Evolutionary conservation across 2,329 filamentous ascomycete species (phyloP), one percentile per base, ranked within the genome.

Genomic region (Verticillium isaacii): DNA sequence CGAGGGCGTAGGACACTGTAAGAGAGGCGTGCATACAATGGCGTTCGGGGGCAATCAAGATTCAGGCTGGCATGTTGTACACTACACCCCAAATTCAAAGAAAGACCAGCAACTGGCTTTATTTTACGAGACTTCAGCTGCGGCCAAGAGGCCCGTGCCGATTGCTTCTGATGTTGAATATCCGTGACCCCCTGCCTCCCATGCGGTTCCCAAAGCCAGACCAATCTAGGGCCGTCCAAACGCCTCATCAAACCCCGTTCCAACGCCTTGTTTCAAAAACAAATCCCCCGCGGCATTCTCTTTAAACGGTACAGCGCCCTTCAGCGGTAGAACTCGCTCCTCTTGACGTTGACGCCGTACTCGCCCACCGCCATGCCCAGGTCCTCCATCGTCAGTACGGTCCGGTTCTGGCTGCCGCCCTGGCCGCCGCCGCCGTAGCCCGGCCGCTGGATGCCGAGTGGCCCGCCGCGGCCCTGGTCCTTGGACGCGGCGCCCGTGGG

Each of bases 371-470:
- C 95, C 93, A 98, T 98, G 17, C 95, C 95, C 69, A 99, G 76
- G 75, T 99, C 95, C 78, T 99, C 95, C 95, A 99, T 98, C 1
- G 95, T 98, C 65, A 99, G 82, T 61, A 99, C 94, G 19, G 95
- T 97, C 66, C 93, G 85, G 66, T 96, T 96, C 78, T 96, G 92
- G 61, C 88, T 91, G 1, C 92, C 91, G 32, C 93, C 93, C 70
- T 93, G 91, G 0, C 93, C 93, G 68, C 94, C 94, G 66, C 94
- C 95, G 17, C 92, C 92, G 71, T 89, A 94, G 0, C 91, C 91
- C 29, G 90, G 86, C 58, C 91, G 80, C 78, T 93, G 90, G 64
- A 91, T 89, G 2, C 88, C 92, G 66, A 90, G 78, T 72, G 88
- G 84, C 2, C 86, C 84, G 66, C 77, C 79, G 63, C 79, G 84